Evolutionary conservation across 306 rosid species (phyloP).

Genomic region (Pueraria montana): DNA sequence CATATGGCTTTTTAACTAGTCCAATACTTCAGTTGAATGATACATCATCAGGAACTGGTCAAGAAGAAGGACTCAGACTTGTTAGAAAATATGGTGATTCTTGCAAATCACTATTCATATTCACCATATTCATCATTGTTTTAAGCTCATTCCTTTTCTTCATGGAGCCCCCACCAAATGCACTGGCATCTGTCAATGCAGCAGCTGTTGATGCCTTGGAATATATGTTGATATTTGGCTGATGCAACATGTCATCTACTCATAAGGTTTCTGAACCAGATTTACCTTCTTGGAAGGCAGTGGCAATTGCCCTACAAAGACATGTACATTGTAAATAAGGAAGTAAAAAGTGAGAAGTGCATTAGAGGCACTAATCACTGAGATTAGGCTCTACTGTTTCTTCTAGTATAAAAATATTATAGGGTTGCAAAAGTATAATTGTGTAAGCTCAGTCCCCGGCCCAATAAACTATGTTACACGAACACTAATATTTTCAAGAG

Average conservation of each 20-base stretch:
- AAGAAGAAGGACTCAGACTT: conserved; percentile 78
- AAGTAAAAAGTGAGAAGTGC: conserved; percentile 1
- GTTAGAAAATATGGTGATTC: conserved; percentile 70
- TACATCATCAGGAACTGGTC: conserved; percentile 61
- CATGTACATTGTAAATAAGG: background rate
- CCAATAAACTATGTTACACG: background rate
- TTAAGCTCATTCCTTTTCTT: conserved; percentile 69
- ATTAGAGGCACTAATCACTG: background rate
- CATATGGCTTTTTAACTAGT: conserved; percentile 72
- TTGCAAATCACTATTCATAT: conserved; percentile 68
- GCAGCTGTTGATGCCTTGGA: conserved; percentile 45
- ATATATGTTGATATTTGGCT: conserved; percentile 33
- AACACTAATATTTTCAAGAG: conserved; percentile 7
- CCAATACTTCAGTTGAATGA: conserved; percentile 69
- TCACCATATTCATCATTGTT: conserved; percentile 64
- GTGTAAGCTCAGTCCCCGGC: background rate
- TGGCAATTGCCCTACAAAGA: background rate
- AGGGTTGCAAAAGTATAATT: background rate
- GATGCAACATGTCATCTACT: conserved; percentile 27
- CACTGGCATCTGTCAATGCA: conserved; percentile 52
- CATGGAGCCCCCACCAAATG: conserved; percentile 76
- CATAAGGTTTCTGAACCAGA: conserved; percentile 17
- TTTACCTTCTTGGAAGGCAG: background rate
- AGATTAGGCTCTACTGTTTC: conserved; percentile 29
- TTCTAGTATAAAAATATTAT: background rate